Evolutionary conservation across 2,329 filamentous ascomycete genomes (phyloP), one percentile per base, ranked within the genome.

Genomic region (Fusarium cicatricum): DNA sequence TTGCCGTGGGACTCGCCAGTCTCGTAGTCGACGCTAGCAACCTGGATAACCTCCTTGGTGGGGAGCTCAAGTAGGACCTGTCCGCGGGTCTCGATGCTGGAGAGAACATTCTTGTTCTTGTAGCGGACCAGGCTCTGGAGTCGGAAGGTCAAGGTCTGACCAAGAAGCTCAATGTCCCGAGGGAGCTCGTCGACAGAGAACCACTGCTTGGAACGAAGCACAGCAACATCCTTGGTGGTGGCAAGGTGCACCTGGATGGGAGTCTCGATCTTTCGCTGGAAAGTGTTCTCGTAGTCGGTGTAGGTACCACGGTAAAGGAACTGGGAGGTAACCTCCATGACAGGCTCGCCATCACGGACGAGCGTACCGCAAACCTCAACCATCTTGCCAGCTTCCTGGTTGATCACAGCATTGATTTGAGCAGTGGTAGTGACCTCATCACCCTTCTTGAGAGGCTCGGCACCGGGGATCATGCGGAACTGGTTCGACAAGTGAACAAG

Each of bases 321-420:
- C 76, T 99, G 95, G 60, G 92, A 97, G 11, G 93, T 98, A 23
- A 99, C 95, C 73, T 99, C 92, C 95, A 99, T 99, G 60, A 99
- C 92, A 6, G 92, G 83, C 74, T 90, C 77, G 21, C 90, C 90
- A 48, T 93, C 87, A 37, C 95, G 90, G 48, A 85, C 89, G 70
- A 99, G 97, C 6, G 95, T 99, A 60, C 95, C 95, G 70, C 93
- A 97, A n/a, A 99, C 94, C 77, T 99, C 96, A 15, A 99, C 96
- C 93, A 99, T 97, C 83, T 99, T 99, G 41, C 95, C 95, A 56
- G 95, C 92, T 12, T 97, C 92, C 75, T 99, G 93, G 80, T 98
- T 99, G 80, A 99, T 90, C 70, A 99, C 92, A 14, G 95, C 92
- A 69, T 99, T 98, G 79, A 99, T 91, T 74, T 96, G 92, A 37